phyloP scores from a whole-genome alignment of 75 land plant species.

The Picea glauca region DNA sequence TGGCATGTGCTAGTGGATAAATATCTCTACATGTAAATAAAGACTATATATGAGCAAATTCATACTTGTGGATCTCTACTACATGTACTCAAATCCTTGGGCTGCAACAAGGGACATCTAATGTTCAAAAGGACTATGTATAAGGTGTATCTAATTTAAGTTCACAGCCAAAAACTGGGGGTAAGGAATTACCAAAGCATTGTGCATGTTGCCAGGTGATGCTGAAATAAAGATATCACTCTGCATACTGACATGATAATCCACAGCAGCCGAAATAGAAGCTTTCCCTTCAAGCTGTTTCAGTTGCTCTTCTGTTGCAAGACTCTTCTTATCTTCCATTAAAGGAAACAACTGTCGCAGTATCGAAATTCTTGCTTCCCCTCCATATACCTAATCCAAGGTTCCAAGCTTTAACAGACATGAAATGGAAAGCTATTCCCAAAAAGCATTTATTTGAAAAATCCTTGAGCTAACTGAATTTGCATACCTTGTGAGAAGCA shows the following conservation, averaged over 20 bases:
- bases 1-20: too few relatives aligned
- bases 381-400: constrained; percentile 82
- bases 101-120: too few relatives aligned
- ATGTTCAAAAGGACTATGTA: too few relatives aligned
- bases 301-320: constrained; percentile 61
- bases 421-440: neutral
- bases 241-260: constrained; percentile 82
- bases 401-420: neutral
- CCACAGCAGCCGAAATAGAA: constrained; percentile 82
- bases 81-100: too few relatives aligned
- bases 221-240: constrained; percentile 89
- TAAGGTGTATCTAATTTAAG: neutral
- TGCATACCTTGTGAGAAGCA: constrained; percentile 82
- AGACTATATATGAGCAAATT: too few relatives aligned
- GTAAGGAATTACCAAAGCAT: constrained; percentile 67
- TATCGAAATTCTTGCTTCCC: constrained; percentile 73
- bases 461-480: neutral
- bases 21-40: too few relatives aligned
- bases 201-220: constrained; percentile 98
- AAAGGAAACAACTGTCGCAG: constrained; percentile 68
- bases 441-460: neutral
- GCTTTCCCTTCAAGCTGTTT: constrained; percentile 63
- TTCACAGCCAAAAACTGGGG: too few relatives aligned
- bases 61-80: too few relatives aligned
- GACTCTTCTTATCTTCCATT: constrained; percentile 74